Conservation (phyloP, 495 filamentous ascomycete genomes). For the Tuber melanosporum region DNA sequence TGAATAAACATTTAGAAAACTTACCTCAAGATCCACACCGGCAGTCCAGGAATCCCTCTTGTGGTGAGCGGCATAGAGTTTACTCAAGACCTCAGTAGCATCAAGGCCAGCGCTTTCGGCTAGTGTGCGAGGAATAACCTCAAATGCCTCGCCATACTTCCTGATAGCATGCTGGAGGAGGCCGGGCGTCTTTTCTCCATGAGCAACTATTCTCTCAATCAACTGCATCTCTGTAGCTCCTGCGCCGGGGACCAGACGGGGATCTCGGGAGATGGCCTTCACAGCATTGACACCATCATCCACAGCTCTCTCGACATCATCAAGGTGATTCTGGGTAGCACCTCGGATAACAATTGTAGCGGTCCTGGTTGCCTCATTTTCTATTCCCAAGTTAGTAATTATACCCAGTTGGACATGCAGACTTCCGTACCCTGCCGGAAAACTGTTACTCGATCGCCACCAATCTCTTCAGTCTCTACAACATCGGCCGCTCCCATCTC, state of each 20-base stretch:
- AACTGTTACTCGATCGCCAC: slow-evolving; percentile 95
- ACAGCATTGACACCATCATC: slow-evolving; percentile 98
- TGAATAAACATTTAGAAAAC: slow-evolving; percentile 11
- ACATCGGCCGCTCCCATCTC: slow-evolving; percentile 95
- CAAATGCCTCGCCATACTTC: slow-evolving; percentile 96
- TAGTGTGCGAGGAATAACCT: slow-evolving; percentile 86
- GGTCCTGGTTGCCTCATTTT: slow-evolving; percentile 83
- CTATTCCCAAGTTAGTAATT: slow-evolving; percentile 41
- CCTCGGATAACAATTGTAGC: slow-evolving; percentile 92
- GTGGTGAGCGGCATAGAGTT: slow-evolving; percentile 86
- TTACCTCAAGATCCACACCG: slow-evolving; percentile 84
- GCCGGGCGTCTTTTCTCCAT: slow-evolving; percentile 85
- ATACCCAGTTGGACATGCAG: background rate
- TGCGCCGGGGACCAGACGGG: slow-evolving; percentile 84
- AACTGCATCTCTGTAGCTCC: slow-evolving; percentile 95
- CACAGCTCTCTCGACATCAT: slow-evolving; percentile 94
- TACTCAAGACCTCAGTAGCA: slow-evolving; percentile 85
- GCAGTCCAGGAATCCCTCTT: slow-evolving; percentile 81
- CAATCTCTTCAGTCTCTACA: slow-evolving; percentile 96
- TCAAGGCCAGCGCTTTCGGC: slow-evolving; percentile 93
- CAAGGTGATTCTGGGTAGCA: slow-evolving; percentile 94
- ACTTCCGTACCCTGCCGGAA: slow-evolving; percentile 64
- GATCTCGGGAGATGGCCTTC: slow-evolving; percentile 93
- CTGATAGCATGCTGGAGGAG: slow-evolving; percentile 90
- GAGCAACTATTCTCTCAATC: slow-evolving; percentile 78